Evolutionary conservation across 2,329 filamentous ascomycete genomes (phyloP).

Genomic region (Hyphodiscus sp.): DNA sequence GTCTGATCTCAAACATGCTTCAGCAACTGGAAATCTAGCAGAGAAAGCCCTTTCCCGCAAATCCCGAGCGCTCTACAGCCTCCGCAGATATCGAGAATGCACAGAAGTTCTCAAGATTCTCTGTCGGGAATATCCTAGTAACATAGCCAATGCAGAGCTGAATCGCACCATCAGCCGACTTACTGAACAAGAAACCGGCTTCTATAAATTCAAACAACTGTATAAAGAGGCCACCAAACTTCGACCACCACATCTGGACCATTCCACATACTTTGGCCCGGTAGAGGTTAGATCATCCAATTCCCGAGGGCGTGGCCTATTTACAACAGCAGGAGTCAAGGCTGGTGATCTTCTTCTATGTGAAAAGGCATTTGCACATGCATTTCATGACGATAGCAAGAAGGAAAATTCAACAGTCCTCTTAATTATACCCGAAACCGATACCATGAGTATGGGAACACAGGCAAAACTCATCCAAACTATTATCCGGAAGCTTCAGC

Average conservation of each 20-base stretch:
- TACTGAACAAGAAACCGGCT: slow-evolving; percentile 34
- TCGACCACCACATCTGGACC: slow-evolving; percentile 39
- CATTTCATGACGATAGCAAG: slow-evolving; percentile 23
- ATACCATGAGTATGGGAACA: slow-evolving; percentile 30
- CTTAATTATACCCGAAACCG: slow-evolving; percentile 33
- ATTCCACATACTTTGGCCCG: slow-evolving; percentile 38
- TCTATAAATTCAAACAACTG: slow-evolving; percentile 35
- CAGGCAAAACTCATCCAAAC: slow-evolving; percentile 36
- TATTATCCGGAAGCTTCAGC: slow-evolving; percentile 40
- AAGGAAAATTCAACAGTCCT: slow-evolving; percentile 20
- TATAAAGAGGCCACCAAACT: slow-evolving; percentile 28
- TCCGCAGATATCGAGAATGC: slow-evolving; percentile 24
- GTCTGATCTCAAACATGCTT: slow-evolving; percentile 17
- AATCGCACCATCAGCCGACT: slow-evolving; percentile 29
- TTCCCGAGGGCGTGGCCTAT: slow-evolving; percentile 43
- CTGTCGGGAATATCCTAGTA: slow-evolving; percentile 24
- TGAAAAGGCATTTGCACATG: slow-evolving; percentile 48
- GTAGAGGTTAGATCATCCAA: slow-evolving; percentile 36
- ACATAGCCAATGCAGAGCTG: slow-evolving; percentile 28
- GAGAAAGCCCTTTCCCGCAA: slow-evolving; percentile 21
- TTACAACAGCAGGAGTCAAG: slow-evolving; percentile 40
- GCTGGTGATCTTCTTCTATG: slow-evolving; percentile 47
- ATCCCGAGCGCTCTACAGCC: slow-evolving; percentile 7
- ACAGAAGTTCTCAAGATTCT: slow-evolving; percentile 19
- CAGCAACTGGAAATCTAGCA: not conserved